Base-by-base conservation (phyloP, 345 rosid genomes). In the Citropsis articulata region DNA sequence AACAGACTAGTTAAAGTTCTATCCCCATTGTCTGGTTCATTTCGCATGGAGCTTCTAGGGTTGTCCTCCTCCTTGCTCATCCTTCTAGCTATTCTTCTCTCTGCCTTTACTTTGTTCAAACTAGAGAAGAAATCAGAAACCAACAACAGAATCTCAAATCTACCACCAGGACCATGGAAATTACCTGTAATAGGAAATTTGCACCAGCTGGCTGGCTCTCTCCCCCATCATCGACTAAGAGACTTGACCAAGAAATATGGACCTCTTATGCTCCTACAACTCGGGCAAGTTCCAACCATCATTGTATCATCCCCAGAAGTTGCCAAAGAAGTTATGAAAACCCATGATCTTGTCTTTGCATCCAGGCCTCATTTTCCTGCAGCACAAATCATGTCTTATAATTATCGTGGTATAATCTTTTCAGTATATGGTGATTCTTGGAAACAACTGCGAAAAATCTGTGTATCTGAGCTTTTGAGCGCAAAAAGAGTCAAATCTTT, bases 161-260 rank as follows among this genome's bases (percentile, higher is more conserved):
- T 76, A 10, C 86, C 84, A 6, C 86, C 88, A 4, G 88, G 86
- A 6, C 90, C 88, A 35, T 45, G 73, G 81, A 81, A 75, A 59
- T 65, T 85, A 6, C 88, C 88, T 31, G 0, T 87, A 6, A 53
- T 85, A 3, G 90, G 90, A 7, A 87, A 83, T 61, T 4, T 83
- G 38, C 88, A 80, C 62, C 80, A 79, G 30, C 66, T 85, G 0
- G 13, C n/a, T 57, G 74, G 78, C 9, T 16, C 71, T 27, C 68
- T 76, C 1, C 85, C 85, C 1, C 85, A 83, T 62, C 80, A 10
- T 2, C 9, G 33, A 0, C 50, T 83, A 9, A 71, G 63, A 76
- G 80, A 67, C 24, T 72, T 79, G 66, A 70, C 84, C 50, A 35
- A 22, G 16, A 73, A 57, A 68, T 31, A 48, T 28, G 84, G 84